A percentile compares a stretch with the other conserved stretches of the same genome.
phyloP scores from a whole-genome alignment of 768 basidiomycete genomes.

The Naganishia onofrii region DNA sequence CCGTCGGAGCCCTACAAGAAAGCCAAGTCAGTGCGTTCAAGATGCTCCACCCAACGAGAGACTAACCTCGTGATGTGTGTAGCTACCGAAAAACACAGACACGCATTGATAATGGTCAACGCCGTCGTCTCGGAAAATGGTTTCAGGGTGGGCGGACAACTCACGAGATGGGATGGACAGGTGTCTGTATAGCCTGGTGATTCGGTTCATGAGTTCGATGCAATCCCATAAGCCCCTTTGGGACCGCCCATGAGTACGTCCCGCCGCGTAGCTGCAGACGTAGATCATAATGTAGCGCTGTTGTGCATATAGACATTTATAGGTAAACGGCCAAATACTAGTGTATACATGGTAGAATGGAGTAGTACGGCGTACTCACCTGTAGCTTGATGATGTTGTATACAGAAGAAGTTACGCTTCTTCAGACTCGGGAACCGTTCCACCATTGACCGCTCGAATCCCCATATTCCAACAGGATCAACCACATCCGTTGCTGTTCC shows the following conservation, averaged over 20 bases:
- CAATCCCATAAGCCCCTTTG: slow-evolving; percentile 29
- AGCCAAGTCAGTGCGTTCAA: background rate
- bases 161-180: slow-evolving; percentile 26
- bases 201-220: slow-evolving; percentile 4
- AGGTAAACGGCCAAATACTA: background rate
- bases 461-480: slow-evolving; percentile 16
- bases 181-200: slow-evolving; percentile 28
- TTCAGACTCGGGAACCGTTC: slow-evolving; percentile 19
- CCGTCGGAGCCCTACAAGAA: slow-evolving; percentile 21
- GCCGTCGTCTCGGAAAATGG: no score
- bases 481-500: slow-evolving; percentile 1
- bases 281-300: slow-evolving; percentile 30
- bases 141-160: background rate
- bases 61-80: slow-evolving; percentile 22
- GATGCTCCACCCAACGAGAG: no score
- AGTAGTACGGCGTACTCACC: slow-evolving; percentile 1
- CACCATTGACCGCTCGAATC: slow-evolving; percentile 22
- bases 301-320: background rate
- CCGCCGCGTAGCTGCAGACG: slow-evolving; percentile 27
- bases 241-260: slow-evolving; percentile 31
- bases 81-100: slow-evolving; percentile 9
- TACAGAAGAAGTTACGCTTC: slow-evolving; percentile 29
- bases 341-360: background rate
- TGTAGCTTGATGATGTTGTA: slow-evolving; percentile 31
- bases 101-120: no score